Percentiles rank a stretch among this genome's conserved stretches.
Conservation (phyloP, 345 rosid species). For the Corchorus capsularis region DNA sequence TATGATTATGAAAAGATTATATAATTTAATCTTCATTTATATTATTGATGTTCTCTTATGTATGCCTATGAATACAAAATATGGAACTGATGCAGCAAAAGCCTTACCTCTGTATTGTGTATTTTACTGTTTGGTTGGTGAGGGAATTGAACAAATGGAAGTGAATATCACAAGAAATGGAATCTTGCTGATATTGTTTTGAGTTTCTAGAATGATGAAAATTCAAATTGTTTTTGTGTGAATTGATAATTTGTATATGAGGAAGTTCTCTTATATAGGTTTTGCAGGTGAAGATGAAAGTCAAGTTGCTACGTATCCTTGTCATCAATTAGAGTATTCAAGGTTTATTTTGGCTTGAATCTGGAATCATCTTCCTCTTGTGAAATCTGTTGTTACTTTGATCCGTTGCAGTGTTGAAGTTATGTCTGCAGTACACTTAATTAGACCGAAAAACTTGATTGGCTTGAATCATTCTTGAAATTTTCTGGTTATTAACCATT, state of each 20-base stretch:
- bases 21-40: too few species aligned
- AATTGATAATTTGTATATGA: neutral
- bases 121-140: conserved; percentile 3
- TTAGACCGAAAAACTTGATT: conserved; percentile 3
- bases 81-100: neutral
- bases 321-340: conserved; percentile 8
- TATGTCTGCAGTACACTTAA: neutral
- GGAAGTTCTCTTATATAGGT: neutral
- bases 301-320: conserved; percentile 71
- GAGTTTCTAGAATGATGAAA: neutral
- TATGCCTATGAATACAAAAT: neutral
- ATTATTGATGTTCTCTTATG: too few species aligned
- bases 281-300: conserved; percentile 54
- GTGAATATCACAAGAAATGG: conserved; percentile 1
- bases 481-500: neutral
- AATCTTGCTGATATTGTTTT: neutral
- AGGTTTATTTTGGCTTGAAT: neutral
- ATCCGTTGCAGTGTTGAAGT: neutral
- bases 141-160: neutral
- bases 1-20: too few species aligned
- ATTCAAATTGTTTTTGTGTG: neutral
- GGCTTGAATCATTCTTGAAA: neutral
- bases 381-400: neutral
- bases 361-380: neutral
- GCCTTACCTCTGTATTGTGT: neutral